phyloP scores from a whole-genome alignment of 441 rosid genomes.

The Caryocar brasiliense region DNA sequence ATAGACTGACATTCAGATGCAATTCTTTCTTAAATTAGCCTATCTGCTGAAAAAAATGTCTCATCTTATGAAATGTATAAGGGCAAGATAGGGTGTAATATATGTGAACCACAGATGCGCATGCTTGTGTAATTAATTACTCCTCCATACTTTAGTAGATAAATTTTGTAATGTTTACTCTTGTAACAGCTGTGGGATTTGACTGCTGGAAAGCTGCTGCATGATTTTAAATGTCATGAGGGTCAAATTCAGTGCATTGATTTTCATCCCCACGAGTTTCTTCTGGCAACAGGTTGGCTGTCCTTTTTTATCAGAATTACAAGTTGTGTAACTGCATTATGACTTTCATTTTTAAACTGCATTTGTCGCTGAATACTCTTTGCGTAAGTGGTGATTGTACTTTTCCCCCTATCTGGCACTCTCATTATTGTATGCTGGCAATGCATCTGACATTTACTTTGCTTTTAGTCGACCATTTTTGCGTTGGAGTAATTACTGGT shows the following conservation, averaged over 20 bases:
- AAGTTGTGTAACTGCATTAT: neutral
- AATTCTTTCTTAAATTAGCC: neutral
- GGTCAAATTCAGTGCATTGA: slow-evolving; percentile 91
- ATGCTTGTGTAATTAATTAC: too few species aligned
- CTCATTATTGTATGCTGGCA: too few species aligned
- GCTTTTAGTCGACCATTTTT: too few species aligned
- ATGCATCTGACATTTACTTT: too few species aligned
- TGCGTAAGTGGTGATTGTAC: too few species aligned
- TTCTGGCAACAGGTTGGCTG: slow-evolving; percentile 82
- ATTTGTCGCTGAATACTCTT: too few species aligned
- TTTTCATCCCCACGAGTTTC: slow-evolving; percentile 95
- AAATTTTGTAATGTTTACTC: slow-evolving; percentile 1
- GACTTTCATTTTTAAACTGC: too few species aligned
- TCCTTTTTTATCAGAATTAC: slow-evolving; percentile 6
- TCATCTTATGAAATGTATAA: neutral
- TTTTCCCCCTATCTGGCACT: too few species aligned
- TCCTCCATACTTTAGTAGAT: slow-evolving; percentile 1
- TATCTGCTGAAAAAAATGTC: neutral
- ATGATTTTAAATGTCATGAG: slow-evolving; percentile 88
- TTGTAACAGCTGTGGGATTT: slow-evolving; percentile 83
- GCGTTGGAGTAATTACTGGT: too few species aligned
- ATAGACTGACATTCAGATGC: neutral
- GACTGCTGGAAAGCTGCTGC: slow-evolving; percentile 98
- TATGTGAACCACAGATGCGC: too few species aligned
- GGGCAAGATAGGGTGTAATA: too few species aligned